Conservation (phyloP, 768 basidiomycete species). For the Mycena venus region DNA sequence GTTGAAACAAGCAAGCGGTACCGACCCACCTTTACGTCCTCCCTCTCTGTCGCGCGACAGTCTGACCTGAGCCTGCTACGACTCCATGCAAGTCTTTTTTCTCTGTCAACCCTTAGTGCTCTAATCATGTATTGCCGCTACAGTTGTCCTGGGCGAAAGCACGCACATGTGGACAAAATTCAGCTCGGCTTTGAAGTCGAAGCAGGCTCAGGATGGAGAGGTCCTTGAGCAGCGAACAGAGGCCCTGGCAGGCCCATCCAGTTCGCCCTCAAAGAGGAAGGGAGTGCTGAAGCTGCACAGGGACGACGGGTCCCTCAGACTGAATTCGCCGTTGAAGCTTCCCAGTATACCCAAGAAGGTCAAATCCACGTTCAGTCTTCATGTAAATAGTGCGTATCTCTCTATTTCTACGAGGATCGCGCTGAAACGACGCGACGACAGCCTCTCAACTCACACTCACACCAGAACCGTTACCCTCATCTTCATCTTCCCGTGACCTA, state of each 20-base stretch:
- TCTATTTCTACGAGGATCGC: slow-evolving; percentile 39
- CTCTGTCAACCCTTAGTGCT: neutral
- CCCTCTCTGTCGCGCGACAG: neutral
- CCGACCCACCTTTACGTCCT: too few species aligned
- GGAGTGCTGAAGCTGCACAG: slow-evolving; percentile 68
- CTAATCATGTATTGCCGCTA: neutral
- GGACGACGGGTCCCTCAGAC: slow-evolving; percentile 50
- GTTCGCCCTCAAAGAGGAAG: slow-evolving; percentile 63
- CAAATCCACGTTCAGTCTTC: slow-evolving; percentile 55
- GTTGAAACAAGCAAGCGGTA: too few species aligned
- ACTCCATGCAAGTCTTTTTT: neutral
- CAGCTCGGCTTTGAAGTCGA: slow-evolving; percentile 28
- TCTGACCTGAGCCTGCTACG: slow-evolving; percentile 17
- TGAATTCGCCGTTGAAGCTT: slow-evolving; percentile 52
- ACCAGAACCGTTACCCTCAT: slow-evolving; percentile 22
- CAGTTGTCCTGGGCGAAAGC: slow-evolving; percentile 3
- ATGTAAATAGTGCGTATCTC: slow-evolving; percentile 51
- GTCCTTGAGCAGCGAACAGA: slow-evolving; percentile 44
- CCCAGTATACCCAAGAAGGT: slow-evolving; percentile 65
- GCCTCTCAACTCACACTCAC: slow-evolving; percentile 36
- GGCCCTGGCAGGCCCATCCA: slow-evolving; percentile 55
- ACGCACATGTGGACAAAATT: slow-evolving; percentile 30
- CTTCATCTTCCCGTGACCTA: slow-evolving; percentile 4
- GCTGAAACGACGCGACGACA: slow-evolving; percentile 41
- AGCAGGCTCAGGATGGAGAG: slow-evolving; percentile 30